Evolutionary conservation across 768 basidiomycete genomes (phyloP).

Genomic region (Suillus paluster): DNA sequence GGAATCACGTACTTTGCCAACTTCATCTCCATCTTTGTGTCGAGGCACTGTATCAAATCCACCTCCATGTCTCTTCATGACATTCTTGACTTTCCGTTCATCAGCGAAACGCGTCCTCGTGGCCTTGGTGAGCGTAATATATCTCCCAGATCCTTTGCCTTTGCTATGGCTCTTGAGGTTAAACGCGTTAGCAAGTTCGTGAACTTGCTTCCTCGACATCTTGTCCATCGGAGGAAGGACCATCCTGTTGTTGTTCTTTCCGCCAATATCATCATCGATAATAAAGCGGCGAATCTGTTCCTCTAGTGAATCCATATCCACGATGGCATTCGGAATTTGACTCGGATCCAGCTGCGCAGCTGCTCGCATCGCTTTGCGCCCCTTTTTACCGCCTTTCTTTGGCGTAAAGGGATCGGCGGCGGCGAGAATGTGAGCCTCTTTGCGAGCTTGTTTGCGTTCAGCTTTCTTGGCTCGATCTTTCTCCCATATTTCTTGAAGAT

Average conservation of each 20-base stretch:
- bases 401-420: conserved; percentile 65
- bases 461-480: conserved; percentile 87
- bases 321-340: conserved; percentile 52
- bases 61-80: conserved; percentile 40
- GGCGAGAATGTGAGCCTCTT: conserved; percentile 53
- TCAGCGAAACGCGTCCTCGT: conserved; percentile 60
- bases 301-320: conserved; percentile 71
- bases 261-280: conserved; percentile 53
- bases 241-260: conserved; percentile 56
- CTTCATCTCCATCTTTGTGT: conserved; percentile 84
- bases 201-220: conserved; percentile 69
- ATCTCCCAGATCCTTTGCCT: conserved; percentile 68
- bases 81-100: conserved; percentile 61
- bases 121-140: conserved; percentile 79
- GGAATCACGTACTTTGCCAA: conserved; percentile 65
- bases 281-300: conserved; percentile 74
- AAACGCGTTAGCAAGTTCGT: conserved; percentile 82
- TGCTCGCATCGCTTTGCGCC: conserved; percentile 68
- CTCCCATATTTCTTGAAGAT: conserved; percentile 74
- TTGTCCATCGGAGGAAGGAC: conserved; percentile 81
- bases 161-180: conserved; percentile 78
- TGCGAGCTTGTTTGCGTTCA: conserved; percentile 66
- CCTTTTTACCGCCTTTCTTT: conserved; percentile 73
- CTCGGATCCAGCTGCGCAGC: conserved; percentile 55
- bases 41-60: conserved; percentile 42